Conservation (phyloP, 2,329 filamentous ascomycete species). For the Neopestalotiopsis sp. region DNA sequence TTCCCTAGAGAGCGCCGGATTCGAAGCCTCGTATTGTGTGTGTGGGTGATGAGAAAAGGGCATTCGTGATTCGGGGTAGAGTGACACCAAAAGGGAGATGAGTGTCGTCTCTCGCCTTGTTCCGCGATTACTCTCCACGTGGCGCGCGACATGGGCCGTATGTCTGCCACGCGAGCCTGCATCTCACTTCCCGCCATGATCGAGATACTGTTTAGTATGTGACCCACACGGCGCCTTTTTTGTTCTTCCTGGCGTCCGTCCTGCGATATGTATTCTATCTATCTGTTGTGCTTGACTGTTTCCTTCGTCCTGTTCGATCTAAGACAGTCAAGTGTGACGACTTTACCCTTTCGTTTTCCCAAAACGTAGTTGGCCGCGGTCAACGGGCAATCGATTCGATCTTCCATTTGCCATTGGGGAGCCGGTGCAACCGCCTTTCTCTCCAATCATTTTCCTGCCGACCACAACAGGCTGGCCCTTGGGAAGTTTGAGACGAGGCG, state of each 20-base stretch:
- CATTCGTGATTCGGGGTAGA: not conserved
- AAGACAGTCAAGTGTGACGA: constrained; percentile 10
- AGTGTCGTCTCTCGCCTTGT: not conserved
- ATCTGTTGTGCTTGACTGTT: not conserved
- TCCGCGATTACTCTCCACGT: constrained; percentile 5
- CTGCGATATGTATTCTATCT: too few relatives aligned
- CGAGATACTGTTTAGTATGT: not conserved
- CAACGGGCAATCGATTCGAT: constrained; percentile 15
- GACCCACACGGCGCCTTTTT: not conserved
- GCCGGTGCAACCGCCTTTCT: not conserved
- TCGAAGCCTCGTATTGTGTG: not conserved
- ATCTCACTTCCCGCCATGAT: constrained; percentile 6
- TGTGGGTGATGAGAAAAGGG: not conserved
- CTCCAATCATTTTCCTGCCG: not conserved
- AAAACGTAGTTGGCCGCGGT: constrained; percentile 5
- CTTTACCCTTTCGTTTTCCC: not conserved
- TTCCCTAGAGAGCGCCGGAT: not conserved
- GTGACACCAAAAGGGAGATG: not conserved
- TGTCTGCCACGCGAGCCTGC: constrained; percentile 16
- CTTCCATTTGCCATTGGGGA: not conserved
- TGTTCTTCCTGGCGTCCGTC: not conserved
- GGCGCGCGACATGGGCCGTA: constrained; percentile 1
- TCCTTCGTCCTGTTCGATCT: constrained; percentile 6
- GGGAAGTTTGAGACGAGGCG: constrained; percentile 19
- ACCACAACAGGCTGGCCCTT: not conserved